Conservation (phyloP, 768 basidiomycete genomes). For the Suillus ampliporus region DNA sequence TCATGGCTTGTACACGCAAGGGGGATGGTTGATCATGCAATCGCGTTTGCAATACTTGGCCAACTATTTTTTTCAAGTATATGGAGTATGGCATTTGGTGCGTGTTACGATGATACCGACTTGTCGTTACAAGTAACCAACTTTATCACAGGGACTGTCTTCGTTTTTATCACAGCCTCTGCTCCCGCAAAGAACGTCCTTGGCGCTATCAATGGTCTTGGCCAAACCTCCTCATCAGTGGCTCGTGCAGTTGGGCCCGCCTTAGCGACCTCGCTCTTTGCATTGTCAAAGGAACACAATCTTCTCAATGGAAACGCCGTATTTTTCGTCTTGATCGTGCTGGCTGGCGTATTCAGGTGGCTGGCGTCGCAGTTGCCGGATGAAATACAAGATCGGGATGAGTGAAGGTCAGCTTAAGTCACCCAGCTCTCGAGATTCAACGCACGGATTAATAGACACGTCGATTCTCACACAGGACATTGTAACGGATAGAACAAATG, state of each 20-base stretch:
- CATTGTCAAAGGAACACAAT: slow-evolving; percentile 53
- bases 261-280: slow-evolving; percentile 57
- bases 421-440: no score
- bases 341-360: slow-evolving; percentile 27
- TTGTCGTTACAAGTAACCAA: no score
- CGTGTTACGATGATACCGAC: no score
- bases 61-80: slow-evolving; percentile 21
- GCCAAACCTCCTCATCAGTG: slow-evolving; percentile 52
- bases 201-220: slow-evolving; percentile 62
- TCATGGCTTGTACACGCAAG: slow-evolving; percentile 42
- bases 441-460: no score
- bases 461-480: no score
- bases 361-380: neutral
- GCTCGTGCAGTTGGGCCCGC: slow-evolving; percentile 57
- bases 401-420: no score
- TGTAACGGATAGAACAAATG: no score
- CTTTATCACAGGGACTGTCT: slow-evolving; percentile 51
- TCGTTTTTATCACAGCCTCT: slow-evolving; percentile 57
- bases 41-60: slow-evolving; percentile 44
- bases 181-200: slow-evolving; percentile 59
- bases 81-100: no score
- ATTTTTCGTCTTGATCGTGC: slow-evolving; percentile 46
- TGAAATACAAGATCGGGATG: neutral
- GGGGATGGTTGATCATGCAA: slow-evolving; percentile 38
- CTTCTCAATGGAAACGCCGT: slow-evolving; percentile 56